Base-by-base conservation (phyloP, 495 filamentous ascomycete genomes). In the Aspergillus conjunctus region DNA sequence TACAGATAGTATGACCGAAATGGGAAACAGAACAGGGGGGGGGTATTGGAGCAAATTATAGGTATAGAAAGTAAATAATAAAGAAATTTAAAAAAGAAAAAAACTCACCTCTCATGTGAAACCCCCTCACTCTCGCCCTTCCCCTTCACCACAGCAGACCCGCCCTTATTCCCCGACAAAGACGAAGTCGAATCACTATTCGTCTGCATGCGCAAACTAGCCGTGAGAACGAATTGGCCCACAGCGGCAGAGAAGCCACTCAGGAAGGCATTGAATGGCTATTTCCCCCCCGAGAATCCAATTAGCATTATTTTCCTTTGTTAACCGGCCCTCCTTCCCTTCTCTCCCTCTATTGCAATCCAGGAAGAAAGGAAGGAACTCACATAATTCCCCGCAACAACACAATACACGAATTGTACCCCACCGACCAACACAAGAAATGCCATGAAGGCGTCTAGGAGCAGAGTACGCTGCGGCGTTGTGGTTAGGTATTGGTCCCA, bases 181-280 rank as follows among this genome's bases (percentile, higher is more conserved):
- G 45, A 5, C 15, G 74, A 69, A 49, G 64, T 62, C 10, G 68
- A 64, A 64, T 22, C 61, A 54, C 73, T 91, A 54, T 71, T 91
- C 46, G 92, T 96, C 73, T 98, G 94, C 76, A 98, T 98, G 50
- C 94, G 85, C 67, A 98, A 82, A 62, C 70, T 87, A 79, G 91
- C 92, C 44, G 93, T 96, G 52, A 98, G 84, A 41, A 98, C 94
- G 74, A 98, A 98, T 71, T 98, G 95, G 18, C 95, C 94, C 50
- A 98, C 93, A 3, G 95, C 94, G 11, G 93, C 93, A 45, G 84
- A 87, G 81, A 98, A 98, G 46, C 95, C 95, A 32, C 92, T 88
- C 44, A 98, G 82, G 80, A 98, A 98, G 65, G 94, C 94, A 74
- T 98, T 98, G 84, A 98, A 98, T 8, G 94, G 94, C 92, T 98